Base-by-base conservation (phyloP, 805 yeast genomes). In the Maudiozyma saulgeensis region DNA sequence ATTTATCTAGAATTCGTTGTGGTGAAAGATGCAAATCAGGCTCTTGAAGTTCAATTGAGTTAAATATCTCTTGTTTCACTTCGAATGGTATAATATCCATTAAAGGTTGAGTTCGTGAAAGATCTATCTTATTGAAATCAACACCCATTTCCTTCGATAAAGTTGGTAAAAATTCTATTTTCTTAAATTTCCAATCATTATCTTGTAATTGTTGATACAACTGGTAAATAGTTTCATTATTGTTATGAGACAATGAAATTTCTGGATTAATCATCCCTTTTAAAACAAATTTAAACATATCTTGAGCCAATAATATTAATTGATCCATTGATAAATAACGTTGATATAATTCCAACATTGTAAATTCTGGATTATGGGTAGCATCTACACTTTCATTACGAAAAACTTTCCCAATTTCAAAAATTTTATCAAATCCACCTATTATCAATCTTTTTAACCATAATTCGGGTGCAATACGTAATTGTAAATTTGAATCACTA, bases 291-390 rank as follows among this genome's bases (percentile, higher is more conserved):
- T 55, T 51, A 41, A 89, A 74, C 48, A 90, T 55, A 0, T 69
- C 67, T 57, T 87, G 84, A 0, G 95, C 82, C 34, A 82, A 57
- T 0, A 49, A 51, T 75, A 88, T 84, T 51, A 91, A 68, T 26
- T 85, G 85, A 0, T 78, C 76, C 54, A 93, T 68, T 9, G 77
- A 71, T 0, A 84, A 79, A 60, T 76, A 89, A 0, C 86, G 75
- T 58, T 84, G 85, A 63, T 91, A 91, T 57, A 88, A 86, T 63
- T 91, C 99, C 62, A 96, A 81, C 2, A 88, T 79, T 1, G 96
- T 83, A 63, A 90, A 91, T 61, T 91, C 99, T 0, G 96, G 96
- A 66, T 91, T 93, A 64, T 91, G 99, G 0, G 96, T 86, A 1
- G 84, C 73, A 63, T 91, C 99, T 28, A 91, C 74, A 6, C 97